Evolutionary conservation across 345 rosid genomes (phyloP), one percentile per base, ranked within the genome.

Genomic region (Gossypium raimondii): DNA sequence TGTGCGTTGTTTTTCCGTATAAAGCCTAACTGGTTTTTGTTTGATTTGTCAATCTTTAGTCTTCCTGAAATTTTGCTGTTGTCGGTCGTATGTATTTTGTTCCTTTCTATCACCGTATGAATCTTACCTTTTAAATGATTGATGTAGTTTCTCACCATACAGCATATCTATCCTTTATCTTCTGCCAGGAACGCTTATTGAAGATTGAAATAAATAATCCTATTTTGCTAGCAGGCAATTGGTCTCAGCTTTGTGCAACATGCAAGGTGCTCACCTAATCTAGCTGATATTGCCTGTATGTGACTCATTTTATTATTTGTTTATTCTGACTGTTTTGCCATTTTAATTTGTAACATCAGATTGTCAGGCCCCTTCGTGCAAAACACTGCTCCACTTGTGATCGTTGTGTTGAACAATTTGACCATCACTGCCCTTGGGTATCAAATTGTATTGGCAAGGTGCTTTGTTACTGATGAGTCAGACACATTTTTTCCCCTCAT

Each of bases 391-490:
- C 97, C 74, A 88, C 93, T 41, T 95, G 99, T 76, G 90, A 89
- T 77, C 94, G 94, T 58, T 95, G 98, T 84, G 99, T 95, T 61
- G 97, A 95, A 78, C 99, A 95, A 78, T 95, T 95, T 85, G 99
- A 95, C 74, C 99, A 95, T 83, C 99, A 95, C 77, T 95, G 97
- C 80, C 99, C 99, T 45, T 95, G 97, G 97, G 94, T 95, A 38
- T 95, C 99, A 78, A 93, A 95, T 81, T 95, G 99, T 83, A 83
- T 95, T 68, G 98, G 99, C 84, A 95, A 95, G 94, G 99, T 95
- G 80, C 72, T 78, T 68, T 79, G 60, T 67, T 75, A 58, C 75
- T 77, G 9, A 77, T 63, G 68, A 38, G 27, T 69, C 20, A 58
- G 3, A 11, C 24, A 14, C 7, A 10, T 45, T 27, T 25, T 60